A percentile compares a stretch with the other conserved stretches of the same genome.
These are phyloP conservation scores for Sarocladium brachiariae DNA, from an alignment of 2,329 filamentous ascomycete genomes.

Conservation along the genomic window DNA sequence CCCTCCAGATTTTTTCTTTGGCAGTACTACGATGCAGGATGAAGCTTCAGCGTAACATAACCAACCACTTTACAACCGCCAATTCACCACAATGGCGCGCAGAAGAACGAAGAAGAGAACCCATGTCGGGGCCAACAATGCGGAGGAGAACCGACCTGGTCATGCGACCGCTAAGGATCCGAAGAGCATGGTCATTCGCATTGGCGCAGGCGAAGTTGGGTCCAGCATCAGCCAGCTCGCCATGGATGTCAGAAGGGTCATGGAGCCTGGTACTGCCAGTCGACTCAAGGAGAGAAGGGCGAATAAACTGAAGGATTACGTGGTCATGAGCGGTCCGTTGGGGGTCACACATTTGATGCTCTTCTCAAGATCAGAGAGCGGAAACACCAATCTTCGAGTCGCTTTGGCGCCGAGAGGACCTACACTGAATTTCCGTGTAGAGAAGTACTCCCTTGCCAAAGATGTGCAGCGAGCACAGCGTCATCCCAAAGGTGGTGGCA, in stretches of 20 bases:
- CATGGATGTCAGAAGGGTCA: conserved; percentile 82
- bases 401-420: conserved; percentile 84
- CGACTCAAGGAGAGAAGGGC: conserved; percentile 82
- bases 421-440: conserved; percentile 88
- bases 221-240: conserved; percentile 87
- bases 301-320: conserved; percentile 86
- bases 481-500: conserved; percentile 73
- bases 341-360: conserved; percentile 89
- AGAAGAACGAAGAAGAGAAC: conserved; percentile 83
- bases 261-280: conserved; percentile 91
- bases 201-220: conserved; percentile 89
- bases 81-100: conserved; percentile 59
- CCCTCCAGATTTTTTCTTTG: conserved; percentile 28
- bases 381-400: conserved; percentile 88
- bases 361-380: conserved; percentile 81
- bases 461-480: conserved; percentile 81
- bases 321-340: conserved; percentile 89
- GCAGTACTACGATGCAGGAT: neutral
- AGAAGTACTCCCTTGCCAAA: conserved; percentile 90
- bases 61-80: conserved; percentile 10
- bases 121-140: conserved; percentile 61
- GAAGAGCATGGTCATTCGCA: conserved; percentile 97
- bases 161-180: conserved; percentile 64
- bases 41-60: neutral
- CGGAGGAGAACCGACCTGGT: conserved; percentile 48